Percentiles rank a stretch among this genome's conserved stretches.
phyloP scores from a whole-genome alignment of 345 rosid genomes.

The Aquilaria yunnanensis region DNA sequence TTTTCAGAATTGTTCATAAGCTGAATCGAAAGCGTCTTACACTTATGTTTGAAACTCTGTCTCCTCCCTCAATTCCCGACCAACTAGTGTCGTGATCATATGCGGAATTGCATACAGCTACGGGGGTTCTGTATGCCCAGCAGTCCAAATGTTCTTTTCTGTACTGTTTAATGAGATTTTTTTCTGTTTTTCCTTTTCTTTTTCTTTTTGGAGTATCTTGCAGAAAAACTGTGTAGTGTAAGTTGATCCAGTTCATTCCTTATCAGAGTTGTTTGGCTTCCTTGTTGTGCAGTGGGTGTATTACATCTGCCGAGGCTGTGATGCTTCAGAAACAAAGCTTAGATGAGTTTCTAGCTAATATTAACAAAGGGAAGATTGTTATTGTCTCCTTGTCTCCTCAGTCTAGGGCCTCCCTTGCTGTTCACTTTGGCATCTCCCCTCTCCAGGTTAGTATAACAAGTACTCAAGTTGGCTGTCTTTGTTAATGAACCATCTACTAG shows the following conservation, averaged over 20 bases:
- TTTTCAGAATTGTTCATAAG: neutral
- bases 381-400: constrained; percentile 78
- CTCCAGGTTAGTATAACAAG: constrained; percentile 37
- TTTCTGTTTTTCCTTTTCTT: too few species aligned
- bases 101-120: too few species aligned
- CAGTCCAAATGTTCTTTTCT: too few species aligned
- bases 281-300: constrained; percentile 65
- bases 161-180: too few species aligned
- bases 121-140: too few species aligned
- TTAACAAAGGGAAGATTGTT: constrained; percentile 54
- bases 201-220: too few species aligned
- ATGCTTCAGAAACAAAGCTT: constrained; percentile 98
- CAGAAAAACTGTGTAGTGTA: too few species aligned
- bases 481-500: too few species aligned
- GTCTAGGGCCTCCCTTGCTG: constrained; percentile 84
- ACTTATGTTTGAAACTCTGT: too few species aligned
- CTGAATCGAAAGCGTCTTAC: neutral
- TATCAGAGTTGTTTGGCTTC: neutral
- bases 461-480: neutral
- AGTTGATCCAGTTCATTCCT: too few species aligned
- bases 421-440: constrained; percentile 58
- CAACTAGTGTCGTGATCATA: too few species aligned
- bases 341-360: constrained; percentile 71
- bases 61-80: too few species aligned
- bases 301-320: constrained; percentile 89